Evolutionary conservation across 169 alveolate genomes (phyloP), one percentile per base, ranked within the genome.

Genomic region (Theileria equi): DNA sequence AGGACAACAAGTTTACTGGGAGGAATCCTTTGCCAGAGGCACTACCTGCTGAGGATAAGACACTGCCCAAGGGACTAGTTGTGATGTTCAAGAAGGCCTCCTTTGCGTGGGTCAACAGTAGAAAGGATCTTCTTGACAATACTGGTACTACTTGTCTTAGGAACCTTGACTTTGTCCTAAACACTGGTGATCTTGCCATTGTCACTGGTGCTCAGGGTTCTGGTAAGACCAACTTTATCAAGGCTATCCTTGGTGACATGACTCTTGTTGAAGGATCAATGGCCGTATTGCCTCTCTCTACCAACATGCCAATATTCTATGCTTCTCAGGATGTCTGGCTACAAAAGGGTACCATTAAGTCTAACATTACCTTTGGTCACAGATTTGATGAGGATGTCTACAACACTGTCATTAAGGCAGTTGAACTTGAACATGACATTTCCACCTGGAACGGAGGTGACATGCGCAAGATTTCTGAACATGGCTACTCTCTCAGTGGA

Each of bases 401-500:
- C 53, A 38, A 25, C 0, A 19, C 0, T 5, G 86, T 67, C 48
- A 28, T 67, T 1, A 29, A 57, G 0, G 38, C 54, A 6, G 81
- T 41, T 29, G 86, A 77, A 21, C 70, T 77, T 5, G 64, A 59
- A 43, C 5, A 67, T 1, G 86, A 77, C 31, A 34, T 77, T 40
- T 28, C 53, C 17, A 34, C 76, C 0, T 77, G 86, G 86, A 76
- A 31, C 23, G 45, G 59, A 23, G 86, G 86, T 5, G 81, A 77
- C 38, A 7, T 47, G 10, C 72, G 86, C 19, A 70, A 34, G 31
- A 40, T 77, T 8, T 65, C 80, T 4, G 76, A 77, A 38, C 49
- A 77, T 31, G 86, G 74, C 2, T 53, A 49, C 31, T 58, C 78
- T 13, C 57, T 95, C 45, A 87, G 95, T 70, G 97, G 97, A 54